Evolutionary conservation across 495 filamentous ascomycete genomes (phyloP).

Genomic region (Neurospora tetraspora): DNA sequence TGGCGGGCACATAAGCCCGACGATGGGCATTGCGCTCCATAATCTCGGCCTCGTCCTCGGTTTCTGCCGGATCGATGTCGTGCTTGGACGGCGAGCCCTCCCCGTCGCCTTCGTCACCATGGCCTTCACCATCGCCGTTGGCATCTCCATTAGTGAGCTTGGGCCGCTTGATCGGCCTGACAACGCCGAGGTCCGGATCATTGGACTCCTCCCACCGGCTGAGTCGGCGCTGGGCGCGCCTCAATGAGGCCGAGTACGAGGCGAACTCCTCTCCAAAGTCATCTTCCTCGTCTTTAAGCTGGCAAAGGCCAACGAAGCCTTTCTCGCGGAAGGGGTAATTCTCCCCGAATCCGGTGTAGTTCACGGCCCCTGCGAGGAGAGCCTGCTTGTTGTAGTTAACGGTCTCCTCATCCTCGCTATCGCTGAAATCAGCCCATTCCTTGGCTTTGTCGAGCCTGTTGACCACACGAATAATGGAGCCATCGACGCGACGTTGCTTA

Average conservation of each 20-base stretch:
- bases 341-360: slow-evolving; percentile 1
- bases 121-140: slow-evolving; percentile 8
- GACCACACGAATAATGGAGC: slow-evolving; percentile 56
- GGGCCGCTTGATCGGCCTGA: slow-evolving; percentile 30
- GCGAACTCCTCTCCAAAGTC: slow-evolving; percentile 74
- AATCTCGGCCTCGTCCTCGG: slow-evolving; percentile 22
- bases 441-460: slow-evolving; percentile 46
- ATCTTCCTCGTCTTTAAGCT: slow-evolving; percentile 51
- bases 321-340: slow-evolving; percentile 34
- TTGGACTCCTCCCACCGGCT: slow-evolving; percentile 58
- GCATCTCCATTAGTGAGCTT: slow-evolving; percentile 14
- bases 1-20: not conserved
- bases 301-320: slow-evolving; percentile 61
- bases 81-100: slow-evolving; percentile 19
- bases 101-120: slow-evolving; percentile 17
- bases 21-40: slow-evolving; percentile 5
- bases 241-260: slow-evolving; percentile 60
- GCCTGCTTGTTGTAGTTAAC: slow-evolving; percentile 24
- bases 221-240: slow-evolving; percentile 60
- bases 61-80: slow-evolving; percentile 21
- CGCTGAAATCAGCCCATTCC: slow-evolving; percentile 61
- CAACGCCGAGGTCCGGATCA: slow-evolving; percentile 35
- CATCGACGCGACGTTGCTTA: slow-evolving; percentile 48
- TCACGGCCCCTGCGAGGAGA: slow-evolving; percentile 2
- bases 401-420: slow-evolving; percentile 67